Evolutionary conservation across 1,284 basidiomycete genomes (phyloP).

Genomic region (Cryptococcus floricola): DNA sequence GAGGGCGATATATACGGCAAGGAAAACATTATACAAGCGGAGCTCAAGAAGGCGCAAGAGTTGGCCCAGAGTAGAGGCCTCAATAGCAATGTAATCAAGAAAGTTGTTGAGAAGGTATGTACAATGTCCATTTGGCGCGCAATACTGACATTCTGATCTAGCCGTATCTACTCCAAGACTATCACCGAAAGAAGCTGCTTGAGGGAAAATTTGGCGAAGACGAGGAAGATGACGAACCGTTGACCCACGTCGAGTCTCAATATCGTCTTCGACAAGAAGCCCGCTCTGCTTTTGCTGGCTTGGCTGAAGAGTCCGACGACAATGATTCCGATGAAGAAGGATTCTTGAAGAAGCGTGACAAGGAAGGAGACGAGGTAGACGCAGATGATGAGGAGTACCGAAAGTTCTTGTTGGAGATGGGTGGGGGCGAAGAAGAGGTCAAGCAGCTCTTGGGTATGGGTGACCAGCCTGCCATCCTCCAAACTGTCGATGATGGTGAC

Average conservation of each 20-base stretch:
- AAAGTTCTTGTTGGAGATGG: conserved; percentile 66
- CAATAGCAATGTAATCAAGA: conserved; percentile 54
- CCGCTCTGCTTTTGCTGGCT: conserved; percentile 61
- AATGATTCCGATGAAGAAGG: conserved; percentile 55
- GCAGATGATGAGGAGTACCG: conserved; percentile 73
- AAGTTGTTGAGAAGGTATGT: conserved; percentile 31
- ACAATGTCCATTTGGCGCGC: not conserved
- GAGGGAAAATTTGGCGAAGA: conserved; percentile 20
- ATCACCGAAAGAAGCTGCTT: conserved; percentile 50
- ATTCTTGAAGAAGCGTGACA: conserved; percentile 61
- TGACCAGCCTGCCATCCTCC: conserved; percentile 18
- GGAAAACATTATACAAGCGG: conserved; percentile 72
- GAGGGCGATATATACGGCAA: conserved; percentile 65
- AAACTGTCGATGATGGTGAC: conserved; percentile 55
- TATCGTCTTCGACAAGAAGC: conserved; percentile 71
- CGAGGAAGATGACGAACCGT: conserved; percentile 37
- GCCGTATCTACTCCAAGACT: conserved; percentile 51
- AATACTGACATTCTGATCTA: conserved; percentile 11
- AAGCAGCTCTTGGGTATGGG: conserved; percentile 53
- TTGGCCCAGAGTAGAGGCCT: conserved; percentile 28
- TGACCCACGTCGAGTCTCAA: conserved; percentile 79
- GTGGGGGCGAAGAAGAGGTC: conserved; percentile 71
- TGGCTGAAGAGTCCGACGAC: conserved; percentile 51
- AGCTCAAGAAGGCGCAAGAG: conserved; percentile 43
- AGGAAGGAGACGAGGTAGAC: conserved; percentile 65